A percentile compares a stretch with the other conserved stretches of the same genome.
phyloP scores from a whole-genome alignment of 176 grass and related monocot species.

The Metroxylon sagu region DNA sequence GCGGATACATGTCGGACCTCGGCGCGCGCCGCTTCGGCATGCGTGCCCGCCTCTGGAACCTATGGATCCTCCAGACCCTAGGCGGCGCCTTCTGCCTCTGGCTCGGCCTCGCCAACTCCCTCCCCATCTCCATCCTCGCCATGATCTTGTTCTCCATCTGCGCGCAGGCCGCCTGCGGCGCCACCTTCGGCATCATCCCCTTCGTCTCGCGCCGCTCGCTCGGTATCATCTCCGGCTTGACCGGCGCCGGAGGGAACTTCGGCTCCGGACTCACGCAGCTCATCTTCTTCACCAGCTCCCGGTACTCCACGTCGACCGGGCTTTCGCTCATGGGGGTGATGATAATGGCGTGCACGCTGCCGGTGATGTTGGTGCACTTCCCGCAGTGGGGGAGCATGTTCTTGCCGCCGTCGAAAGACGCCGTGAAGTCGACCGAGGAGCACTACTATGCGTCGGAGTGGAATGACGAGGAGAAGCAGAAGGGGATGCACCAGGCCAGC shows the following conservation, averaged over 20 bases:
- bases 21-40: slow-evolving; percentile 50
- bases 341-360: slow-evolving; percentile 80
- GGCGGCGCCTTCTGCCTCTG: slow-evolving; percentile 69
- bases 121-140: slow-evolving; percentile 40
- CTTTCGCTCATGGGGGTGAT: slow-evolving; percentile 75
- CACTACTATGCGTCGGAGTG: slow-evolving; percentile 53
- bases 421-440: slow-evolving; percentile 23
- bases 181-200: slow-evolving; percentile 62
- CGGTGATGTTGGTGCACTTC: slow-evolving; percentile 52
- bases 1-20: slow-evolving; percentile 54
- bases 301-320: slow-evolving; percentile 42
- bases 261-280: slow-evolving; percentile 73
- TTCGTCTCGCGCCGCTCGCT: slow-evolving; percentile 69
- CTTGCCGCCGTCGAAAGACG: slow-evolving; percentile 34
- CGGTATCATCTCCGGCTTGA: slow-evolving; percentile 65
- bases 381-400: slow-evolving; percentile 94
- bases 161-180: slow-evolving; percentile 72
- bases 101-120: slow-evolving; percentile 34
- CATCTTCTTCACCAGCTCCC: slow-evolving; percentile 68
- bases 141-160: slow-evolving; percentile 89
- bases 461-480: slow-evolving; percentile 45
- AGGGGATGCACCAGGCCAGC: slow-evolving; percentile 32
- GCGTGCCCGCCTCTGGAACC: slow-evolving; percentile 76
- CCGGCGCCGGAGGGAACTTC: slow-evolving; percentile 59
- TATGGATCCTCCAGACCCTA: slow-evolving; percentile 83